phyloP scores from a whole-genome alignment of 768 basidiomycete genomes.

The Trametes cingulata region DNA sequence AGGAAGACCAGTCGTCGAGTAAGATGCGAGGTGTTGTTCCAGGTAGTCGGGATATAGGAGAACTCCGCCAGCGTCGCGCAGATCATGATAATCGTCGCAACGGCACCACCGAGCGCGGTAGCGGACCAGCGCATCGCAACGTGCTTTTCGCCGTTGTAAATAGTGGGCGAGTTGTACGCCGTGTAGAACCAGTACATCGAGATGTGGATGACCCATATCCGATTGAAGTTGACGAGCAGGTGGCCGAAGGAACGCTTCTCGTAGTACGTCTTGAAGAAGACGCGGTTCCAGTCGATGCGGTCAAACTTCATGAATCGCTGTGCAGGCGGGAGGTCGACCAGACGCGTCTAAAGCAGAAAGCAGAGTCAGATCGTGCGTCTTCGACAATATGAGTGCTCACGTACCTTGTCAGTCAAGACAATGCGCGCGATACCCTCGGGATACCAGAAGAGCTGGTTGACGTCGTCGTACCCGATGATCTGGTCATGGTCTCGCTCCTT shows the following conservation, averaged over 20 bases:
- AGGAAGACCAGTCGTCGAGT: conserved; percentile 90
- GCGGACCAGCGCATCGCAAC: conserved; percentile 91
- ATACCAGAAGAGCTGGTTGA: conserved; percentile 99
- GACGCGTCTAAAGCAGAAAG: conserved; percentile 86
- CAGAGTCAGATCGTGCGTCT: background rate
- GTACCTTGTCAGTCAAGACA: conserved; percentile 82
- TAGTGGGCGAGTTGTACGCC: conserved; percentile 84
- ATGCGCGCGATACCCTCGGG: conserved; percentile 97
- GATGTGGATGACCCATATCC: conserved; percentile 98
- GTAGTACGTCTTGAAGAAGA: conserved; percentile 98
- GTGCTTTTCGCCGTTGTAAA: conserved; percentile 69
- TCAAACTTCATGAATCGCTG: conserved; percentile 98
- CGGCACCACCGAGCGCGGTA: conserved; percentile 90
- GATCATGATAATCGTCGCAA: conserved; percentile 97
- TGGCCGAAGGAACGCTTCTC: conserved; percentile 98
- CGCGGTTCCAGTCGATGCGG: conserved; percentile 93
- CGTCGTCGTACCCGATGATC: conserved; percentile 98
- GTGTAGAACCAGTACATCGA: conserved; percentile 97
- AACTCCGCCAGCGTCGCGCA: conserved; percentile 92
- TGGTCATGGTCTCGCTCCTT: conserved; percentile 90
- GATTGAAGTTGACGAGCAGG: conserved; percentile 98
- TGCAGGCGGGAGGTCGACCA: conserved; percentile 88
- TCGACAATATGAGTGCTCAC: conserved; percentile 3
- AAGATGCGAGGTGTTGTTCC: conserved; percentile 98
- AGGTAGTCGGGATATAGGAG: conserved; percentile 96